Evolutionary conservation across 768 basidiomycete species (phyloP).

Genomic region (Psilocybe tampanensis): DNA sequence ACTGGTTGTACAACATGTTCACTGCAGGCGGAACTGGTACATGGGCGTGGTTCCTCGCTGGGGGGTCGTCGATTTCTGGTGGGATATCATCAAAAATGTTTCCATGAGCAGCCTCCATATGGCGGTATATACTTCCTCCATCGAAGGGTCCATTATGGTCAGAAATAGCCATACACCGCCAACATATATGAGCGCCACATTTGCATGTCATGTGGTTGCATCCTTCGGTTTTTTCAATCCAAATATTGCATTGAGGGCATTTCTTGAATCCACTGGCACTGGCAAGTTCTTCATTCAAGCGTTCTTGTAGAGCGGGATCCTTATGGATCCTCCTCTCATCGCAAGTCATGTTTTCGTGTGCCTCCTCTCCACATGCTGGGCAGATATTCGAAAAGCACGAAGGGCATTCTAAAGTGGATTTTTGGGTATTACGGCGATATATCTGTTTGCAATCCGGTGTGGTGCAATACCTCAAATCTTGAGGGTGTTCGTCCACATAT

Average conservation of each 20-base stretch:
- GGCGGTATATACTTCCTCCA: not conserved
- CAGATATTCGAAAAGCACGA: conserved; percentile 55
- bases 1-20: too few relatives aligned
- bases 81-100: conserved; percentile 15
- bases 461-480: conserved; percentile 66
- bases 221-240: conserved; percentile 52
- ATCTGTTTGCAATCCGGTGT: conserved; percentile 75
- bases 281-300: conserved; percentile 43
- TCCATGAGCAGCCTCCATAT: conserved; percentile 30
- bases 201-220: conserved; percentile 58
- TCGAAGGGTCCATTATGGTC: not conserved
- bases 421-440: conserved; percentile 42
- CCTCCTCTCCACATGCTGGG: conserved; percentile 47
- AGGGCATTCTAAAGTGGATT: conserved; percentile 45
- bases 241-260: conserved; percentile 47
- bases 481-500: conserved; percentile 56
- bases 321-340: conserved; percentile 34
- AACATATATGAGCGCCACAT: conserved; percentile 57
- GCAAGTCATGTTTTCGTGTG: conserved; percentile 56
- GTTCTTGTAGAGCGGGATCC: conserved; percentile 43
- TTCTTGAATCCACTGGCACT: conserved; percentile 38
- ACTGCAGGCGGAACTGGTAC: too few relatives aligned
- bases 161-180: conserved; percentile 50
- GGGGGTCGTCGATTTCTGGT: not conserved
- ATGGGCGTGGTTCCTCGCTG: not conserved